These are phyloP conservation scores for Cucumis hystrix DNA, from an alignment of 306 rosid genomes.

Conservation along the genomic window DNA sequence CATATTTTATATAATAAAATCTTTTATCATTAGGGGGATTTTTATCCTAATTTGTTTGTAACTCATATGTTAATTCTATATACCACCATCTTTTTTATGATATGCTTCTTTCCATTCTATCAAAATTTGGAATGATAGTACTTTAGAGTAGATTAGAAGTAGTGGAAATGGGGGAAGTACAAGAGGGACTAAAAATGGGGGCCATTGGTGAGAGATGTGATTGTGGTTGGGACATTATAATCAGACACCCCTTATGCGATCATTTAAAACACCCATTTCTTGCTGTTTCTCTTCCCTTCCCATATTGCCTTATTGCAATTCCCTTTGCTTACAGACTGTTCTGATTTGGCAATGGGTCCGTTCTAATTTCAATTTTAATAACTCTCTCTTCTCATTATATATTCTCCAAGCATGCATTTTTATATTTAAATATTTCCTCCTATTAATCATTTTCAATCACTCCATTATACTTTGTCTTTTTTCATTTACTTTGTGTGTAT, in stretches of 20 bases:
- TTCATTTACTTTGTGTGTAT: too few relatives aligned
- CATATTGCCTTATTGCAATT: not conserved
- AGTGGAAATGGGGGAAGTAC: not conserved
- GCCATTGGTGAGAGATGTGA: not conserved
- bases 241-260: not conserved
- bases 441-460: too few relatives aligned
- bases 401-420: too few relatives aligned
- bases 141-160: not conserved
- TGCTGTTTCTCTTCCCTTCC: not conserved
- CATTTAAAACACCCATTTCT: slow-evolving; percentile 3
- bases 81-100: too few relatives aligned
- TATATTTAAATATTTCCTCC: too few relatives aligned
- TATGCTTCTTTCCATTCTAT: too few relatives aligned
- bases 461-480: too few relatives aligned
- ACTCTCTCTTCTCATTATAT: not conserved
- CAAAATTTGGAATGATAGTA: too few relatives aligned
- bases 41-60: too few relatives aligned
- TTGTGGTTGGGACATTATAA: not conserved
- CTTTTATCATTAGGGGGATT: too few relatives aligned
- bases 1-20: too few relatives aligned
- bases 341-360: slow-evolving; percentile 4
- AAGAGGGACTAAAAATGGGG: not conserved
- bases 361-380: not conserved
- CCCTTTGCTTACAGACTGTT: not conserved
- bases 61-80: too few relatives aligned